Percentiles rank a stretch among this genome's conserved stretches.
Conservation (phyloP, 176 grass and related monocot genomes). For the Phragmites australis region DNA sequence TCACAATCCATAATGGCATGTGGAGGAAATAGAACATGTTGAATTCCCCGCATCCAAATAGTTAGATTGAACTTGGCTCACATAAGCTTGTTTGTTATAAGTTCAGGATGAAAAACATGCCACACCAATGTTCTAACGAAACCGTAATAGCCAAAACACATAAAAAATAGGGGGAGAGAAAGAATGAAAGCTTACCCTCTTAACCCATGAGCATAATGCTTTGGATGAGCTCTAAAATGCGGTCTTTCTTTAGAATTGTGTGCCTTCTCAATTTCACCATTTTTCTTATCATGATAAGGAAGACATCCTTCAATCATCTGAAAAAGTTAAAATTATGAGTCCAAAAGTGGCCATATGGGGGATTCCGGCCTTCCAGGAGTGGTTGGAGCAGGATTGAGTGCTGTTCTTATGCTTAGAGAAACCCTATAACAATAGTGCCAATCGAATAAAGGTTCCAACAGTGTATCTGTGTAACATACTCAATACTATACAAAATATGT, state of each 20-base stretch:
- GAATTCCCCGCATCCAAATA: constrained; percentile 5
- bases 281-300: constrained; percentile 71
- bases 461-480: background rate
- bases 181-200: constrained; percentile 59
- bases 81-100: background rate
- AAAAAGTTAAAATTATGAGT: constrained; percentile 28
- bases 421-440: background rate
- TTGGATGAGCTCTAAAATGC: constrained; percentile 65
- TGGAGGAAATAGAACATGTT: background rate
- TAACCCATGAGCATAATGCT: constrained; percentile 68
- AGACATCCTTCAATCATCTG: constrained; percentile 97
- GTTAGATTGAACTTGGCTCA: background rate
- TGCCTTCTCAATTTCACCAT: constrained; percentile 74
- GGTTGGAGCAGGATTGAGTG: background rate
- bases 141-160: constrained; percentile 4
- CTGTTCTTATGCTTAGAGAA: constrained; percentile 24
- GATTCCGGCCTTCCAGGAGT: background rate
- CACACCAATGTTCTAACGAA: constrained; percentile 11
- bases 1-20: background rate
- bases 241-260: constrained; percentile 91
- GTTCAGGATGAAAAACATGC: background rate
- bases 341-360: background rate
- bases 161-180: background rate
- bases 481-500: background rate
- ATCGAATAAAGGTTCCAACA: background rate